Conservation (phyloP, 306 rosid genomes). For the Astragalus membranaceus region DNA sequence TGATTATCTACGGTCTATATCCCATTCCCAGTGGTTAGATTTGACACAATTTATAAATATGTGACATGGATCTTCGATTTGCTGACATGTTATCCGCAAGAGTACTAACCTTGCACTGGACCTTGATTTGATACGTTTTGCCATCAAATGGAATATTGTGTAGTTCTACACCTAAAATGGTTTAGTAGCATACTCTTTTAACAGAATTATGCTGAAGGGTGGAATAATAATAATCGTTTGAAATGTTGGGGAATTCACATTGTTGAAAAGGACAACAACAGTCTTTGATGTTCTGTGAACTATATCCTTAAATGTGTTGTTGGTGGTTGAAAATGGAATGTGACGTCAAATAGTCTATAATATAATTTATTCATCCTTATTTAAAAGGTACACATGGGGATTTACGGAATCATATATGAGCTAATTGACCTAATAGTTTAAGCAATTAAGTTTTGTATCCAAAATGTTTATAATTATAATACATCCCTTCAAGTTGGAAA, state of each 20-base stretch:
- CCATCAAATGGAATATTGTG: not conserved
- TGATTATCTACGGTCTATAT: not conserved
- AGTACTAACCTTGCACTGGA: not conserved
- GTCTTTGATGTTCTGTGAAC: not conserved
- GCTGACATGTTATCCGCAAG: not conserved
- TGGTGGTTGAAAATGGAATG: not conserved
- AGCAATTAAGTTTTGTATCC: not conserved
- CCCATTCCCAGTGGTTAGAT: not conserved
- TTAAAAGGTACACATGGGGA: not conserved
- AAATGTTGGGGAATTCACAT: constrained; percentile 6
- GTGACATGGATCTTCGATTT: not conserved
- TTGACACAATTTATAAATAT: not conserved
- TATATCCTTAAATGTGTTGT: not conserved
- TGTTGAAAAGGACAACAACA: not conserved
- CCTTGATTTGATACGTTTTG: not conserved
- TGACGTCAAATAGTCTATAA: not conserved
- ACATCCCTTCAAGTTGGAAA: not conserved
- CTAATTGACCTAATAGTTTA: not conserved
- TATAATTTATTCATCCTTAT: not conserved
- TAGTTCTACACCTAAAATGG: not conserved
- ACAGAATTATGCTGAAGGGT: not conserved
- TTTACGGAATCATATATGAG: not conserved
- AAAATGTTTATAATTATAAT: not conserved
- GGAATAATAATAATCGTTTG: not conserved
- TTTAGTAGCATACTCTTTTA: not conserved